Base-by-base conservation (phyloP, 257 asterid species). In the Scutellaria barbata region DNA sequence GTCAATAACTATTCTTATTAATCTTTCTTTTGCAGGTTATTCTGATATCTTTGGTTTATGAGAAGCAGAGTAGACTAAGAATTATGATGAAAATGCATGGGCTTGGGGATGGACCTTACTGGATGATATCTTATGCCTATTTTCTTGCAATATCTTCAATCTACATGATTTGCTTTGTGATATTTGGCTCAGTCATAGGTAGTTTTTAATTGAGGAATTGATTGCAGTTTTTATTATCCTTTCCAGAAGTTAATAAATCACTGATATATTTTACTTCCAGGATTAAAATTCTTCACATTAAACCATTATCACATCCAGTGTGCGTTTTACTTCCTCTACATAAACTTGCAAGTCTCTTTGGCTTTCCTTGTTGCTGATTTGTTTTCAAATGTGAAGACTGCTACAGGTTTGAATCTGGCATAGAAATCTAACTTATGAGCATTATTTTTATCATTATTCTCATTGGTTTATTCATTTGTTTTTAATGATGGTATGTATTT, bases 31-130 rank as follows among this genome's bases (percentile, higher is more conserved):
- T 70, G 83, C 86, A 94, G 99, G 96, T 94, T 60, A 85, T 89
- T 56, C 61, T 94, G 76, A 75, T 81, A 76, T 72, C 95, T 72
- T 71, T 94, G 83, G 96, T 94, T 70, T 94, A 94, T 62, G 99
- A 94, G 90, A 94, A 90, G 80, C 84, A 91, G 73, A 81, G 85
- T 77, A 88, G 77, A 76, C 83, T 94, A 71, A 85, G 98, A 86
- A 92, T 95, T 72, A 95, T 95, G 98, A 95, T 95, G 99, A 95
- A 95, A 88, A 95, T 95, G 98, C 98, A 95, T 74, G 99, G 99
- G 12, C 94, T 95, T 68, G 96, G 92, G 7, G 98, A 95, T 74
- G 96, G 96, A 39, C 97, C 99, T 62, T 95, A 95, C 76, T 92
- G 99, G 99, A 81, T 87, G 94, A 92, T 95, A 83, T 85, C 98